phyloP scores from a whole-genome alignment of 768 basidiomycete genomes.

The Amylocystis lapponica region DNA sequence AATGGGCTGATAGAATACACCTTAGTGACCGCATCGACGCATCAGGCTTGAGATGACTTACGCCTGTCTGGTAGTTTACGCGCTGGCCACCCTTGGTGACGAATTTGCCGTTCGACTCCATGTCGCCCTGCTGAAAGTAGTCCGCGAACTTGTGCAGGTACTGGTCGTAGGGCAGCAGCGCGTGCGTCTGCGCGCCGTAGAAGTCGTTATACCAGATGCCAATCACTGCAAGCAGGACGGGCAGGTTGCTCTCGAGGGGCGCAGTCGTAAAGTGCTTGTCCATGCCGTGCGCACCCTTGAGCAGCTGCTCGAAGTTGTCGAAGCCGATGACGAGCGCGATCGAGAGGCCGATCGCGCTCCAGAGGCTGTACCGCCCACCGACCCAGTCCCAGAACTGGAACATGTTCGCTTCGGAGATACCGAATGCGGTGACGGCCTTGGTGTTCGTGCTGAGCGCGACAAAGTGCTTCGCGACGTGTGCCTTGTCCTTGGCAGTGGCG shows the following conservation, averaged over 20 bases:
- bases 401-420: constrained; percentile 90
- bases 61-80: constrained; percentile 95
- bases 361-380: constrained; percentile 95
- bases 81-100: constrained; percentile 91
- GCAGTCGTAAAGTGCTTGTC: constrained; percentile 94
- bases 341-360: constrained; percentile 96
- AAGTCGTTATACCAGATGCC: constrained; percentile 99
- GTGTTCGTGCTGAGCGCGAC: constrained; percentile 98
- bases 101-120: constrained; percentile 99
- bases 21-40: constrained; percentile 3
- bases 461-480: constrained; percentile 97
- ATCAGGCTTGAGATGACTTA: constrained; percentile 33
- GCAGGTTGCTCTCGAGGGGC: constrained; percentile 84
- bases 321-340: constrained; percentile 92
- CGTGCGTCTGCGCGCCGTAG: constrained; percentile 94
- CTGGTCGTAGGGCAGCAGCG: constrained; percentile 95
- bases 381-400: constrained; percentile 99
- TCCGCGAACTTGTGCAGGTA: constrained; percentile 99
- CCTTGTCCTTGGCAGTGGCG: constrained; percentile 70
- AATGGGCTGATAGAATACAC: constrained; percentile 70
- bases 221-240: constrained; percentile 81
- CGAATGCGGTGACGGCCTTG: constrained; percentile 87
- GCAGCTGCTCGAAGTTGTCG: constrained; percentile 86
- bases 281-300: constrained; percentile 94
- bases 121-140: constrained; percentile 99